Evolutionary conservation across 306 rosid species (phyloP).

Genomic region (Vigna unguiculata): DNA sequence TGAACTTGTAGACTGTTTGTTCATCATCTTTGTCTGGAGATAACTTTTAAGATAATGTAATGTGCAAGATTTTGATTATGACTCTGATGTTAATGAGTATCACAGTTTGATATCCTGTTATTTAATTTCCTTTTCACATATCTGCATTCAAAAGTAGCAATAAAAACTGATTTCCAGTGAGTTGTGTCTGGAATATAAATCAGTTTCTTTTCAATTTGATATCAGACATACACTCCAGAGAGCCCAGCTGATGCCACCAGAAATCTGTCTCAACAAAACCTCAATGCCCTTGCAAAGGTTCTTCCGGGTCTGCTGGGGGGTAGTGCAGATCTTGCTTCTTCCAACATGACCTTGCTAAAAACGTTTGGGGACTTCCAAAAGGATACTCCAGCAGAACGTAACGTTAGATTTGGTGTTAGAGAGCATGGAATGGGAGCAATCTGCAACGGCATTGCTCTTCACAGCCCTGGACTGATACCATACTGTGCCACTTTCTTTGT

Average conservation of each 20-base stretch:
- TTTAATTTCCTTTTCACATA: neutral
- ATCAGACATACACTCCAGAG: constrained; percentile 89
- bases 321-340: constrained; percentile 99
- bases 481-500: constrained; percentile 99
- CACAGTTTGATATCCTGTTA: constrained; percentile 16
- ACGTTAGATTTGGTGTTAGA: constrained; percentile 93
- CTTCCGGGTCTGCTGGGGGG: constrained; percentile 98
- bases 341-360: constrained; percentile 97
- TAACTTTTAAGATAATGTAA: neutral
- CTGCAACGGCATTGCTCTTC: constrained; percentile 91
- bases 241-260: constrained; percentile 94
- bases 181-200: constrained; percentile 7
- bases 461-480: constrained; percentile 93
- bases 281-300: constrained; percentile 88
- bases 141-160: neutral
- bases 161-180: neutral
- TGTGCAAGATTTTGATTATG: neutral
- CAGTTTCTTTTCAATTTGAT: constrained; percentile 26
- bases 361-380: constrained; percentile 86
- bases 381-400: constrained; percentile 89
- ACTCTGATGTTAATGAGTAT: neutral
- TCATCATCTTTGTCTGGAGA: neutral
- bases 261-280: constrained; percentile 86
- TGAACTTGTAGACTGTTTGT: constrained; percentile 19
- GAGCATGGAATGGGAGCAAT: constrained; percentile 99